Evolutionary conservation across 2,329 filamentous ascomycete genomes (phyloP), one percentile per base, ranked within the genome.

Genomic region (Alternaria panax): DNA sequence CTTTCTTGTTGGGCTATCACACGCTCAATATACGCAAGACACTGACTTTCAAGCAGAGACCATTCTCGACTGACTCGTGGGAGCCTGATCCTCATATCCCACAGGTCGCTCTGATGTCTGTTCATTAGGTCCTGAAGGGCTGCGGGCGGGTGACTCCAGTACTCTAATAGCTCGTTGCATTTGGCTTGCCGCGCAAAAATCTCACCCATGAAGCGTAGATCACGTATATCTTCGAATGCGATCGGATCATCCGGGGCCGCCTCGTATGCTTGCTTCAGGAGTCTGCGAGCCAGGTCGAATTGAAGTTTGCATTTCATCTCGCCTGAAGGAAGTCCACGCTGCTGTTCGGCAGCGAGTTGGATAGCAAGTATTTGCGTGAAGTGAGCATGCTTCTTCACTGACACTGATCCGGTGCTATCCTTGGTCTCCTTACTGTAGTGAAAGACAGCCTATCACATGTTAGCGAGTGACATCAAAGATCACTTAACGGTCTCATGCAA

Each of bases 171-270:
- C 42, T 77, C 73, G 18, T 51, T 55, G 16, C 46, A 62, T 24
- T 64, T 65, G 14, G 59, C 50, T 57, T 76, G 75, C 20, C 70
- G 64, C 27, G 59, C 38, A 41, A 70, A 77, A 30, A 77, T 68
- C 14, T 71, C 64, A 7, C 64, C 68, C 72, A 77, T 75, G 50
- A 78, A 77, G 20, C 73, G 72, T 27, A 78, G 53, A 56, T 77
- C 74, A 12, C 72, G 65, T 50, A 75, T 72, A 27, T 70, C 66
- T 24, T 71, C 65, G 22, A 77, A 62, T 45, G 68, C 68, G 46
- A 73, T 68, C 0, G 62, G 54, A 22, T 74, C 68, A 45, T 66
- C 67, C 43, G 66, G 58, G 45, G 67, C 52, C 30, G 70, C 71
- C 50, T 67, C 62, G 36, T 68, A 75, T 27, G 74, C 71, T 45